These are phyloP conservation scores for Russula sp. DNA, from an alignment of 768 basidiomycete genomes.

Conservation along the genomic window DNA sequence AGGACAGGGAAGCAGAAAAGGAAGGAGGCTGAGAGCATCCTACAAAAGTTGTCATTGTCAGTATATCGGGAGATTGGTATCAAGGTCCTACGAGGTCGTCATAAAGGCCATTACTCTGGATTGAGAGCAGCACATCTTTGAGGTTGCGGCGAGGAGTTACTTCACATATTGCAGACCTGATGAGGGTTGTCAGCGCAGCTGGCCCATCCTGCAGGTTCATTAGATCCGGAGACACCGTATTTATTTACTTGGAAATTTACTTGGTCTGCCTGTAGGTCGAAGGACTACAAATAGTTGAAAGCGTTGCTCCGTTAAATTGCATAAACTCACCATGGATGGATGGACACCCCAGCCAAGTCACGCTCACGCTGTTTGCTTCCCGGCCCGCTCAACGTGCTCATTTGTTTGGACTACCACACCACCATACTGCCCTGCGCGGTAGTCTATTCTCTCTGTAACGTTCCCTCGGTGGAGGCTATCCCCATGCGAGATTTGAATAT, in stretches of 20 bases:
- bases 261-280: background rate
- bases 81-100: conserved; percentile 20
- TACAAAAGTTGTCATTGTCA: conserved; percentile 17
- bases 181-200: conserved; percentile 18
- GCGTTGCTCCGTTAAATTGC: background rate
- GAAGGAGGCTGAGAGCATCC: conserved; percentile 37
- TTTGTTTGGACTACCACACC: no score
- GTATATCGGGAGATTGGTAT: background rate
- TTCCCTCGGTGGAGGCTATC: no score
- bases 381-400: background rate
- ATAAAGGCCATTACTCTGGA: conserved; percentile 13
- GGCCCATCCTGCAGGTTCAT: conserved; percentile 19
- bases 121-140: conserved; percentile 9
- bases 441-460: no score
- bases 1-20: conserved; percentile 30
- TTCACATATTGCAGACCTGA: conserved; percentile 20
- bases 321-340: conserved; percentile 9
- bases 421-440: no score
- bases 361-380: background rate
- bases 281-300: background rate
- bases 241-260: background rate
- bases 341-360: background rate
- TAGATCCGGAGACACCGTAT: background rate
- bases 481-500: no score
- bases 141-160: conserved; percentile 15